A percentile compares a stretch with the other conserved stretches of the same genome.
Evolutionary conservation across 192 early-diverging fungal species (phyloP).

Genomic region (Coemansia sp.): DNA sequence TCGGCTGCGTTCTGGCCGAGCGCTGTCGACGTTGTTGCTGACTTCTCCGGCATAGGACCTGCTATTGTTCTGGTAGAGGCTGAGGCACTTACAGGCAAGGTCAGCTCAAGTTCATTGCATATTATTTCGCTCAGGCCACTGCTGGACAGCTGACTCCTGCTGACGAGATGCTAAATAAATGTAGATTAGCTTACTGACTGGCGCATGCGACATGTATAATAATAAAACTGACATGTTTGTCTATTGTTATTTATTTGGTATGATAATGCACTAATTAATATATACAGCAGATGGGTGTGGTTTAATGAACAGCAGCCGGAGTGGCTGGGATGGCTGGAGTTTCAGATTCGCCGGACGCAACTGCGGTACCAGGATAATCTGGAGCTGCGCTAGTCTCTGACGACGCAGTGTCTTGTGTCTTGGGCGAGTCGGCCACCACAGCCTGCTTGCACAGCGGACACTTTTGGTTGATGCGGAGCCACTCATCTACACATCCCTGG

Average conservation of each 20-base stretch:
- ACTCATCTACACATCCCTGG: slow-evolving; percentile 77
- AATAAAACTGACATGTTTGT: neutral
- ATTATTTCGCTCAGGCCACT: neutral
- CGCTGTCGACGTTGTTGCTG: slow-evolving; percentile 13
- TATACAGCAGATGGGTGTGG: neutral
- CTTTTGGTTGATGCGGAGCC: slow-evolving; percentile 69
- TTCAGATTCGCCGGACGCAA: neutral
- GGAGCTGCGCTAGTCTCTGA: neutral
- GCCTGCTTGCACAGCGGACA: slow-evolving; percentile 78
- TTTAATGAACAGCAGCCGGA: neutral
- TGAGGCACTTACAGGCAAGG: neutral
- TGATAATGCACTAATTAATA: too few species aligned
- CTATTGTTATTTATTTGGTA: too few species aligned
- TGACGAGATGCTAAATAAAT: neutral
- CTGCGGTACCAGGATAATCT: neutral
- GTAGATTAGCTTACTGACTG: neutral
- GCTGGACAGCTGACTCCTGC: neutral
- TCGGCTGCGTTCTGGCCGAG: slow-evolving; percentile 32
- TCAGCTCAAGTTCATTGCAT: neutral
- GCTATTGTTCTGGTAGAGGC: slow-evolving; percentile 26
- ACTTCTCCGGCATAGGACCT: slow-evolving; percentile 6
- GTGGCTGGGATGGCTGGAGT: neutral
- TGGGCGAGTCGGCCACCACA: neutral
- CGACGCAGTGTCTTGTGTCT: neutral
- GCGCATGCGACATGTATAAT: neutral